Evolutionary conservation across 768 basidiomycete genomes (phyloP), one percentile per base, ranked within the genome.

Genomic region (Candolleomyces aberdarensis): DNA sequence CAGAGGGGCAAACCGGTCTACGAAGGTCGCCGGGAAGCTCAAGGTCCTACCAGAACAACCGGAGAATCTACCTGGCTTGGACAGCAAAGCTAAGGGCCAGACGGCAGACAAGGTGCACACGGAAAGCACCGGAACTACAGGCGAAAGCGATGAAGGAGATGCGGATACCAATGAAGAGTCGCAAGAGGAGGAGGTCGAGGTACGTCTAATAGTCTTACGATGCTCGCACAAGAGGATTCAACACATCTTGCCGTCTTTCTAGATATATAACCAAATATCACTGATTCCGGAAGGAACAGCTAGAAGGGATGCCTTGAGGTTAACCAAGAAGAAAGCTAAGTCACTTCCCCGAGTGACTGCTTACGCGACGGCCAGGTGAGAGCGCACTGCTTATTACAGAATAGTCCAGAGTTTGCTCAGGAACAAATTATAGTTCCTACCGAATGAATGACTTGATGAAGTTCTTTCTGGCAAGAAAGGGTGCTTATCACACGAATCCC

Each of bases 271-370:
- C 65, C 94, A 96, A 76, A 86, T 98, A 61, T 90, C 92, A 4
- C 86, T 93, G 39, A 98, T 98, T 56, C 95, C 96, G 2, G 94
- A 93, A 49, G 96, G 96, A 3, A 94, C 95, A 20, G 96, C 96
- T 8, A 86, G 94, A 47, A 82, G 93, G 61, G 96, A 98, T 76
- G 96, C 96, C 3, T 75, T 94, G 63, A 87, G 81, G 61, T 74
- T 98, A 64, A 98, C 95, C 2, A 96, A 97, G 77, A 95, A 92
- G 77, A 96, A 96, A 71, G 94, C 94, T 2, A 96, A 95, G 71
- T 87, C 86, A 13, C 72, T 97, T 13, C 95, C 95, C 36, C 78
- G 96, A 66, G 96, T 96, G n/a, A 97, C 96, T 2, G 96, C 95
- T 5, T 97, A 96, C 74, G 94, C 95, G 48, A 97, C 94, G 15